These are phyloP conservation scores for Tolypocladium endophyticum DNA, from an alignment of 2,329 filamentous ascomycete species.

Conservation along the genomic window DNA sequence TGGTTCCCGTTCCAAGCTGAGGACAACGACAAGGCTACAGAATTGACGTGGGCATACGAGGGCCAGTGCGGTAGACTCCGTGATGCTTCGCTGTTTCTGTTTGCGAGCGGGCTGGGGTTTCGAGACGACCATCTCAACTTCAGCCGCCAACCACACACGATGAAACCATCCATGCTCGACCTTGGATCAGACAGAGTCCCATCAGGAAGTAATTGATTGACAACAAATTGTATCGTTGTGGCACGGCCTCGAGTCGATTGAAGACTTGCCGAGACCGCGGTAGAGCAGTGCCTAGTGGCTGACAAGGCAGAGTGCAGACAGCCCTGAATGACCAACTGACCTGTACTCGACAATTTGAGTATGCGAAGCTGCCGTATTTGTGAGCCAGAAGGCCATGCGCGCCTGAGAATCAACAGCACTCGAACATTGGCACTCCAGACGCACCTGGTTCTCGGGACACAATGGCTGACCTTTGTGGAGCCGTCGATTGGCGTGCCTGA, in stretches of 20 bases:
- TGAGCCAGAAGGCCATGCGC: too few species aligned
- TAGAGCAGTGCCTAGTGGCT: too few species aligned
- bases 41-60: neutral
- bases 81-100: neutral
- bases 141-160: neutral
- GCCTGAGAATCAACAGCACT: too few species aligned
- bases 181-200: neutral
- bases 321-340: neutral
- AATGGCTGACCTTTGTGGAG: neutral
- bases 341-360: neutral
- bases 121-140: neutral
- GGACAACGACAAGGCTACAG: neutral
- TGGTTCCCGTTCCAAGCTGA: neutral
- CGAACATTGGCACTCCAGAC: neutral
- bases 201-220: neutral
- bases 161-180: neutral
- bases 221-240: neutral
- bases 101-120: neutral
- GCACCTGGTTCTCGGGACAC: too few species aligned
- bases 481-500: constrained; percentile 7
- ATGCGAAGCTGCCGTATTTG: too few species aligned
- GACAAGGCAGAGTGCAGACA: neutral
- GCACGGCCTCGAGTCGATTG: neutral
- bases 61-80: neutral
- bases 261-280: neutral